phyloP scores from a whole-genome alignment of 805 yeast species.

The Yamadazyma tumulicola region DNA sequence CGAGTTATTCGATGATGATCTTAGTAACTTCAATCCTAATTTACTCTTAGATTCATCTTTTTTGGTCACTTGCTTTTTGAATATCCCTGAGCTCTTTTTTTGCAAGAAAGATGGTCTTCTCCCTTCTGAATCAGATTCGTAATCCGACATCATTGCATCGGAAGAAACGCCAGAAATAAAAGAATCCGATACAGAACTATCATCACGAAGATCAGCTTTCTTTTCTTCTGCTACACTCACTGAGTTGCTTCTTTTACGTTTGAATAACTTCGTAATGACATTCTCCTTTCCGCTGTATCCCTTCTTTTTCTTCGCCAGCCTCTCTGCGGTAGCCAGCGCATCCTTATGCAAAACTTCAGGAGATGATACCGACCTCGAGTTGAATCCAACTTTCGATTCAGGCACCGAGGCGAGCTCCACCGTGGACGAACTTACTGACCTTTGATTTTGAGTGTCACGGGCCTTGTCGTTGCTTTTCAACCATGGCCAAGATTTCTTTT shows the following conservation, averaged over 20 bases:
- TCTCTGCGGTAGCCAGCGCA: slow-evolving; percentile 6
- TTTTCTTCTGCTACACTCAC: slow-evolving; percentile 5
- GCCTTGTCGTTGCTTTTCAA: slow-evolving; percentile 18
- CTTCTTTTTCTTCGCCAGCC: slow-evolving; percentile 9
- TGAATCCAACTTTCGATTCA: slow-evolving; percentile 12
- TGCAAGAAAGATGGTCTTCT: slow-evolving; percentile 3
- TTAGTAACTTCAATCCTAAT: slow-evolving; percentile 11
- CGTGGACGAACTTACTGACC: slow-evolving; percentile 29
- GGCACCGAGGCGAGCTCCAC: slow-evolving; percentile 25
- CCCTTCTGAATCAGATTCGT: slow-evolving; percentile 20
- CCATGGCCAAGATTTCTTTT: slow-evolving; percentile 44
- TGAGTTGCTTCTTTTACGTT: slow-evolving; percentile 27
- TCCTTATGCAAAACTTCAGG: slow-evolving; percentile 24
- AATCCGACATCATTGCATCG: slow-evolving; percentile 23
- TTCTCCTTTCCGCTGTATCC: slow-evolving; percentile 30
- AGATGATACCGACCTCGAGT: slow-evolving; percentile 32
- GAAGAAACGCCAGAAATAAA: slow-evolving; percentile 1
- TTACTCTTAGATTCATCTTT: slow-evolving; percentile 13
- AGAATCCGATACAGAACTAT: not conserved
- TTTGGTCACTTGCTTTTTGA: slow-evolving; percentile 15
- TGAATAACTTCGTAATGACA: slow-evolving; percentile 39
- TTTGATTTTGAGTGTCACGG: slow-evolving; percentile 14
- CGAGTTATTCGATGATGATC: slow-evolving; percentile 9
- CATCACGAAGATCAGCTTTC: not conserved
- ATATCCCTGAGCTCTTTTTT: slow-evolving; percentile 9